Percentiles rank a stretch among this genome's conserved stretches.
phyloP scores from a whole-genome alignment of 2,329 filamentous ascomycete species.

The Microdochium bolleyi region DNA sequence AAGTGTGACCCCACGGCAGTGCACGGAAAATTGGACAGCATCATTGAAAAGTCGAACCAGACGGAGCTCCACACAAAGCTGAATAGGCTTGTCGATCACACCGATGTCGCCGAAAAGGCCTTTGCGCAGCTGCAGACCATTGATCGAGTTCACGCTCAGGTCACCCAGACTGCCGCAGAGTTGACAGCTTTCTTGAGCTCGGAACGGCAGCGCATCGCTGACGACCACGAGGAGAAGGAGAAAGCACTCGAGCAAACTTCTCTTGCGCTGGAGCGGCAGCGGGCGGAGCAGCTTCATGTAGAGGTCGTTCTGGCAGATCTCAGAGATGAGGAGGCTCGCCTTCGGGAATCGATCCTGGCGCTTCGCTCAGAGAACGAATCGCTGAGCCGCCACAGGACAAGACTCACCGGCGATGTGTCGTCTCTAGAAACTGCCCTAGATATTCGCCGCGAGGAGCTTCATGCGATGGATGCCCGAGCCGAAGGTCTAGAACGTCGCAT shows the following conservation, averaged over 20 bases:
- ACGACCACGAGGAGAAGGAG: conserved; percentile 73
- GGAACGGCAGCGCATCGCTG: conserved; percentile 66
- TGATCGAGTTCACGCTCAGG: conserved; percentile 82
- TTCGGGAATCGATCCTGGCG: conserved; percentile 46
- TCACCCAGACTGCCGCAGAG: conserved; percentile 75
- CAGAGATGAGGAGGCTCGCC: conserved; percentile 42
- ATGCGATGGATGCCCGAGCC: conserved; percentile 82
- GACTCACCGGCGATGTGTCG: conserved; percentile 77
- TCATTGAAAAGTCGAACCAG: conserved; percentile 4
- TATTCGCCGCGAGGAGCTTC: conserved; percentile 83
- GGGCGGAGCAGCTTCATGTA: conserved; percentile 56
- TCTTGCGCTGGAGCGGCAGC: conserved; percentile 68
- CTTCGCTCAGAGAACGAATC: conserved; percentile 66
- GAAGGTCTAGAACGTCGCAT: conserved; percentile 87
- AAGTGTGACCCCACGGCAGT: conserved; percentile 3
- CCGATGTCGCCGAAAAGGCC: conserved; percentile 58
- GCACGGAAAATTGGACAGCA: conserved; percentile 18
- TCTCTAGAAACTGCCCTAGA: conserved; percentile 84
- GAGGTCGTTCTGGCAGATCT: conserved; percentile 45
- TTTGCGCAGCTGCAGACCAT: conserved; percentile 72
- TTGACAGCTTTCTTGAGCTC: conserved; percentile 73
- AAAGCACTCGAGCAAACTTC: conserved; percentile 73
- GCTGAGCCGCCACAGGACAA: conserved; percentile 68
- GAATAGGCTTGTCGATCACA: conserved; percentile 53
- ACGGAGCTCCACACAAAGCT: conserved; percentile 22